Percentiles rank a stretch among this genome's conserved stretches.
Conservation (phyloP, 83 land plant genomes). For the Diphasiastrum complanatum region DNA sequence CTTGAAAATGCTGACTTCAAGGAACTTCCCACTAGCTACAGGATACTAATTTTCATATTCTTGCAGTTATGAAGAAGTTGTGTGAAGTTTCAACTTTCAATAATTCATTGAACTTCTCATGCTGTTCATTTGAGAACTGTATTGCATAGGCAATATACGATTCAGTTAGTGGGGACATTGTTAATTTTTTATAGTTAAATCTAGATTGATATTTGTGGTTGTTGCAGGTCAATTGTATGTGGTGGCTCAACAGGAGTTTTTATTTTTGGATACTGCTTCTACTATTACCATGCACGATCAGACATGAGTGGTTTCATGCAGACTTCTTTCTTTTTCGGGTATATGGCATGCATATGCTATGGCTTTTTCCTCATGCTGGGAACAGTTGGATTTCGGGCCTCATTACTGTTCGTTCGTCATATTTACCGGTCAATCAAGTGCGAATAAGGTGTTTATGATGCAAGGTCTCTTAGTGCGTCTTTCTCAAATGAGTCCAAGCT, state of each 20-base stretch:
- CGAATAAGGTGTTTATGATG: background rate
- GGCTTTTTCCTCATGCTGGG: constrained; percentile 20
- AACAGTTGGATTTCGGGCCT: constrained; percentile 11
- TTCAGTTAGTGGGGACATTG: background rate
- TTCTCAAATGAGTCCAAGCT: too few relatives aligned
- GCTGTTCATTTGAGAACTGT: background rate
- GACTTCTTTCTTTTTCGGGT: constrained; percentile 16
- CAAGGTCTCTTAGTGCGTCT: too few relatives aligned
- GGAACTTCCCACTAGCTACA: too few relatives aligned
- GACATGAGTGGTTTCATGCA: constrained; percentile 20
- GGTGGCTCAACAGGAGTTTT: constrained; percentile 16
- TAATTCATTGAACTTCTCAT: too few relatives aligned
- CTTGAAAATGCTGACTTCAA: too few relatives aligned
- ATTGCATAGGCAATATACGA: background rate
- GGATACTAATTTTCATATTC: too few relatives aligned
- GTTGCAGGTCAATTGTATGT: constrained; percentile 13
- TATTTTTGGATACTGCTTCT: constrained; percentile 15
- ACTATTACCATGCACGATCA: constrained; percentile 12
- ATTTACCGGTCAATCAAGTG: constrained; percentile 17
- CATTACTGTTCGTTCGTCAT: constrained; percentile 13
- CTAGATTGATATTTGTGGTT: background rate
- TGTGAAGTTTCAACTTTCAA: too few relatives aligned
- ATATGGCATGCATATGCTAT: constrained; percentile 19
- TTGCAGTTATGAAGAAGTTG: too few relatives aligned
- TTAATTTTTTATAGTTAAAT: background rate